Conservation (phyloP, 2,329 filamentous ascomycete species). For the Pseudocercospora fuligena region DNA sequence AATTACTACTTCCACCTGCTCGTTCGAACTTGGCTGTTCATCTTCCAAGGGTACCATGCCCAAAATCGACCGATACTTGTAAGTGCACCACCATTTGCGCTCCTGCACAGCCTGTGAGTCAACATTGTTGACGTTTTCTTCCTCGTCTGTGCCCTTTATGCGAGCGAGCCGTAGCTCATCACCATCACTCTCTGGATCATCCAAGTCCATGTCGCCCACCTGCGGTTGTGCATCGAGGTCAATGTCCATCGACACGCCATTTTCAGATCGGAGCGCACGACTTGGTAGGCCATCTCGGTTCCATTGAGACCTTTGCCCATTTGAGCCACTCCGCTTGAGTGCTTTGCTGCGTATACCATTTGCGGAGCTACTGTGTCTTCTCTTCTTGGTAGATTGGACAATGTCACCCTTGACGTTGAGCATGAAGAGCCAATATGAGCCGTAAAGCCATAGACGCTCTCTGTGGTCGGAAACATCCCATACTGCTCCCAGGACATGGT, state of each 20-base stretch:
- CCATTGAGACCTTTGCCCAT: conserved; percentile 55
- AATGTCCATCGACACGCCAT: conserved; percentile 37
- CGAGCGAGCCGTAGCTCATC: conserved; percentile 23
- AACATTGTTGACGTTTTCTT: conserved; percentile 21
- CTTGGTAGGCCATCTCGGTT: conserved; percentile 39
- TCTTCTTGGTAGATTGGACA: conserved; percentile 28
- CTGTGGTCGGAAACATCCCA: conserved; percentile 69
- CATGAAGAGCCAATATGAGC: conserved; percentile 87
- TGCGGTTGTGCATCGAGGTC: conserved; percentile 44
- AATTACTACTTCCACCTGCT: conserved; percentile 75
- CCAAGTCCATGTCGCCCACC: conserved; percentile 47
- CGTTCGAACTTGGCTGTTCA: conserved; percentile 40
- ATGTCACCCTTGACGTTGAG: conserved; percentile 80
- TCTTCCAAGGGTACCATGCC: conserved; percentile 66
- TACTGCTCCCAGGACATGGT: conserved; percentile 80
- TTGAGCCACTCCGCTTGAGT: conserved; percentile 57
- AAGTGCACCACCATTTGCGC: conserved; percentile 73
- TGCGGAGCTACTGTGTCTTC: conserved; percentile 32
- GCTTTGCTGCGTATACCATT: conserved; percentile 36
- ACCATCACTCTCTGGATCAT: conserved; percentile 36
- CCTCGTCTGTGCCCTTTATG: conserved; percentile 22
- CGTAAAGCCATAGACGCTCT: conserved; percentile 85
- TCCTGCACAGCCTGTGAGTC: conserved; percentile 26
- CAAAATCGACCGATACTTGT: conserved; percentile 92
- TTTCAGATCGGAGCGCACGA: conserved; percentile 33